These are phyloP conservation scores for Piromyces finnis DNA, from an alignment of 192 early-diverging fungal species.

Conservation along the genomic window DNA sequence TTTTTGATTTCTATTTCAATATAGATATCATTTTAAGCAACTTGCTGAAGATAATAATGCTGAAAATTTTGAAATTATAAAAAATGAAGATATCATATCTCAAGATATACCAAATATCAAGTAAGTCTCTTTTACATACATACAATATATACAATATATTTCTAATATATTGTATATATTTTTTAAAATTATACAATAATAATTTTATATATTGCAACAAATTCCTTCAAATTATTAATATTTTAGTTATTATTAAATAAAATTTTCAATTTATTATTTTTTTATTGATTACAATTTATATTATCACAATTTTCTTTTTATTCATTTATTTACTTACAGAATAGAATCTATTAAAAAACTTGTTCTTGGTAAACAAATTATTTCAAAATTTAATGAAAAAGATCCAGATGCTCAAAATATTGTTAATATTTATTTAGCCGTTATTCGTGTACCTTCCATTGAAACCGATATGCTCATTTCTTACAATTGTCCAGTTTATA, in stretches of 20 bases:
- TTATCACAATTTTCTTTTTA: no score
- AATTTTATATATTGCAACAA: no score
- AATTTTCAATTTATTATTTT: no score
- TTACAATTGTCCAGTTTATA: slow-evolving; percentile 37
- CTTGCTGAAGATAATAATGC: slow-evolving; percentile 65
- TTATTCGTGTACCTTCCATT: slow-evolving; percentile 47
- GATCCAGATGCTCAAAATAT: slow-evolving; percentile 28
- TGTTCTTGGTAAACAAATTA: slow-evolving; percentile 41
- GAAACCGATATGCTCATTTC: slow-evolving; percentile 61
- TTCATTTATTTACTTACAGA: no score
- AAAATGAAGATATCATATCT: slow-evolving; percentile 6
- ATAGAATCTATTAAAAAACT: slow-evolving; percentile 19
- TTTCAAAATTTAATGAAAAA: slow-evolving; percentile 65
- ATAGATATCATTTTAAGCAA: slow-evolving; percentile 60
- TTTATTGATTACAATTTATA: no score
- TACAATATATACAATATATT: no score
- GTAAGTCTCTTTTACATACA: no score
- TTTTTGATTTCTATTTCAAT: no score
- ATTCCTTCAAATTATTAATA: no score
- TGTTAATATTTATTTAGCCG: slow-evolving; percentile 47
- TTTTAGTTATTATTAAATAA: no score
- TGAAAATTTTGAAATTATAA: slow-evolving; percentile 10
- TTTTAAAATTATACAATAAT: no score
- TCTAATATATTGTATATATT: no score
- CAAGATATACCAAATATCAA: not conserved